phyloP scores from a whole-genome alignment of 768 basidiomycete genomes.

The Mycena chlorophos region DNA sequence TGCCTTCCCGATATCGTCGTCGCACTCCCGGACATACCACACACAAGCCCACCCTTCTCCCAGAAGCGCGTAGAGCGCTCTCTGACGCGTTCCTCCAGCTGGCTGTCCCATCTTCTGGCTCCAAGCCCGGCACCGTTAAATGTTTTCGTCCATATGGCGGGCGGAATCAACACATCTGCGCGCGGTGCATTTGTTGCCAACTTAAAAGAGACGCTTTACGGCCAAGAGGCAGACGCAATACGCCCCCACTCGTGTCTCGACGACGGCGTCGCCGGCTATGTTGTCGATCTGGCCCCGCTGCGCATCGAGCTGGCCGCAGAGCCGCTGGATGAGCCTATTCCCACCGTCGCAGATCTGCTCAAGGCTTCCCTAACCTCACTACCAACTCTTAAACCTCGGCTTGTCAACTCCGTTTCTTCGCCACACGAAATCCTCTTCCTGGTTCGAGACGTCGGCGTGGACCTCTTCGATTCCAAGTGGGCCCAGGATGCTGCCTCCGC shows the following conservation, averaged over 20 bases:
- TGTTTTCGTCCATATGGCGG: constrained; percentile 71
- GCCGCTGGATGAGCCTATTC: constrained; percentile 8
- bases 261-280: constrained; percentile 69
- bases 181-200: constrained; percentile 62
- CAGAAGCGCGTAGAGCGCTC: constrained; percentile 80
- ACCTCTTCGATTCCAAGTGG: constrained; percentile 77
- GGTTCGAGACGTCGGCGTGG: constrained; percentile 64
- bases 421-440: constrained; percentile 79
- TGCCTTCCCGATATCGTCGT: constrained; percentile 71
- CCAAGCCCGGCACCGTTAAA: constrained; percentile 36
- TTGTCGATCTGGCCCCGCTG: constrained; percentile 63
- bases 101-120: constrained; percentile 59
- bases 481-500: constrained; percentile 64
- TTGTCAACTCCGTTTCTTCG: constrained; percentile 53
- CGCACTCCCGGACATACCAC: constrained; percentile 70
- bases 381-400: constrained; percentile 57
- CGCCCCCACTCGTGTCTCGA: constrained; percentile 58
- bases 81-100: constrained; percentile 64
- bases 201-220: constrained; percentile 57
- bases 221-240: constrained; percentile 53
- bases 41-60: constrained; percentile 63
- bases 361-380: constrained; percentile 59
- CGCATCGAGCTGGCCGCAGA: constrained; percentile 33
- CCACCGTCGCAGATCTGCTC: constrained; percentile 40
- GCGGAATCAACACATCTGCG: constrained; percentile 54